A percentile compares a stretch with the other conserved stretches of the same genome.
These are phyloP conservation scores for Pseudogymnoascus sp. DNA, from an alignment of 2,329 filamentous ascomycete genomes.

Conservation along the genomic window DNA sequence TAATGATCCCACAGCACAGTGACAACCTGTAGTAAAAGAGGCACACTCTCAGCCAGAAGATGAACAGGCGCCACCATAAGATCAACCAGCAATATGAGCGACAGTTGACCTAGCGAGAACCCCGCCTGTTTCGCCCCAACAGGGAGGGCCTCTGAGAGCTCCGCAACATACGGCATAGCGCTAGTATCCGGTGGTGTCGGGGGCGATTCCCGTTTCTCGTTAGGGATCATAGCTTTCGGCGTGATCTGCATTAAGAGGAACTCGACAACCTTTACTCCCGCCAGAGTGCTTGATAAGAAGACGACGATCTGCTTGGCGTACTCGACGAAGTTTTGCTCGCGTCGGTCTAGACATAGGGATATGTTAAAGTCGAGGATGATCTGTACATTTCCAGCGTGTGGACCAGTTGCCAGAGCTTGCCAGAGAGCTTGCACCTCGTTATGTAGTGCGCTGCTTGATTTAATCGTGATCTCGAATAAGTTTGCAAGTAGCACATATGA, in stretches of 20 bases:
- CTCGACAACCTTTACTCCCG: constrained; percentile 86
- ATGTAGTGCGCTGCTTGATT: constrained; percentile 76
- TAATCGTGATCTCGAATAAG: constrained; percentile 91
- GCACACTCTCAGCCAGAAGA: constrained; percentile 68
- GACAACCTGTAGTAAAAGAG: constrained; percentile 80
- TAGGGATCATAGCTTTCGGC: constrained; percentile 93
- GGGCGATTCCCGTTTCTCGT: constrained; percentile 64
- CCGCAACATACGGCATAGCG: constrained; percentile 79
- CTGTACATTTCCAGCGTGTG: constrained; percentile 87
- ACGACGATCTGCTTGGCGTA: constrained; percentile 98
- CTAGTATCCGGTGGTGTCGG: constrained; percentile 64
- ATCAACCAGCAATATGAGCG: constrained; percentile 88
- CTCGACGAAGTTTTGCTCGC: constrained; percentile 96
- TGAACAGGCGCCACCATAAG: constrained; percentile 89
- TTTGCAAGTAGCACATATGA: constrained; percentile 95
- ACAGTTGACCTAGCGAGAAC: constrained; percentile 86
- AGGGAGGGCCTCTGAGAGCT: constrained; percentile 69
- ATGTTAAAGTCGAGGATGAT: constrained; percentile 96
- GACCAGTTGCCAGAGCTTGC: constrained; percentile 90
- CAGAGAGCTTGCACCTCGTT: constrained; percentile 96
- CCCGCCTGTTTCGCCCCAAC: constrained; percentile 86
- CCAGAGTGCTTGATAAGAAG: constrained; percentile 77
- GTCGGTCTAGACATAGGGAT: constrained; percentile 78
- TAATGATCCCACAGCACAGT: constrained; percentile 97
- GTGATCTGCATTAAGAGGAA: constrained; percentile 86